A percentile compares a stretch with the other conserved stretches of the same genome.
Conservation (phyloP, 2,329 filamentous ascomycete species). For the Raffaelea ambrosiae region DNA sequence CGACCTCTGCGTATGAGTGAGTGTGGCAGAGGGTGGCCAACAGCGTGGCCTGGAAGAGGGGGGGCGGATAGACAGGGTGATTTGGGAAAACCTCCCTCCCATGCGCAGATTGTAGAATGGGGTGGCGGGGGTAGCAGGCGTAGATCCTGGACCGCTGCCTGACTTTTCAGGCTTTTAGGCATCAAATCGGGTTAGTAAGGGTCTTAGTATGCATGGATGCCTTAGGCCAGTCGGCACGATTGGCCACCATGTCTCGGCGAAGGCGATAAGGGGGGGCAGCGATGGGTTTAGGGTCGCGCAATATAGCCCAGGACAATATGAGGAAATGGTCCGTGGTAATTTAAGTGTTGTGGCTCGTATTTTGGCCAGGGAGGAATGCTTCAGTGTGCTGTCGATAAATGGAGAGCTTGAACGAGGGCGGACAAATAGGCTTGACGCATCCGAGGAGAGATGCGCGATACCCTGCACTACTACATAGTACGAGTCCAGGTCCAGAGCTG, state of each 20-base stretch:
- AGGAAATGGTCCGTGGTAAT: not conserved
- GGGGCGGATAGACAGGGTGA: slow-evolving; percentile 1
- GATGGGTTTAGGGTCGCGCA: not conserved
- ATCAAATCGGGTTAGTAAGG: slow-evolving; percentile 1
- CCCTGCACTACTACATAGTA: too few species aligned
- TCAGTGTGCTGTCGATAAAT: too few species aligned
- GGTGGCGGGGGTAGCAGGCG: slow-evolving; percentile 8
- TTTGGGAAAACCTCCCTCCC: slow-evolving; percentile 6
- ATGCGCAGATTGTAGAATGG: slow-evolving; percentile 13
- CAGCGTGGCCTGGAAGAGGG: not conserved
- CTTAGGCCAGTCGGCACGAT: slow-evolving; percentile 9
- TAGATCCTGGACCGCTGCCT: slow-evolving; percentile 16
- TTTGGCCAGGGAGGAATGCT: too few species aligned
- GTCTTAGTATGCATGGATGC: slow-evolving; percentile 6
- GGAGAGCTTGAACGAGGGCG: too few species aligned
- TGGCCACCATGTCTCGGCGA: slow-evolving; percentile 3
- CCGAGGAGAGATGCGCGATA: too few species aligned
- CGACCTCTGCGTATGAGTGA: not conserved
- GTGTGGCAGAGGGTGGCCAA: slow-evolving; percentile 2
- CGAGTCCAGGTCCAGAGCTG: too few species aligned
- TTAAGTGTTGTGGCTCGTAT: too few species aligned
- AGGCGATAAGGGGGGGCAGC: slow-evolving; percentile 1
- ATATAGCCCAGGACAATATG: not conserved
- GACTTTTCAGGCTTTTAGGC: slow-evolving; percentile 9
- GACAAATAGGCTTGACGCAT: too few species aligned